Evolutionary conservation across 148 eudicot genomes (phyloP), one percentile per base, ranked within the genome.

Genomic region (Salicornia ramosissima): DNA sequence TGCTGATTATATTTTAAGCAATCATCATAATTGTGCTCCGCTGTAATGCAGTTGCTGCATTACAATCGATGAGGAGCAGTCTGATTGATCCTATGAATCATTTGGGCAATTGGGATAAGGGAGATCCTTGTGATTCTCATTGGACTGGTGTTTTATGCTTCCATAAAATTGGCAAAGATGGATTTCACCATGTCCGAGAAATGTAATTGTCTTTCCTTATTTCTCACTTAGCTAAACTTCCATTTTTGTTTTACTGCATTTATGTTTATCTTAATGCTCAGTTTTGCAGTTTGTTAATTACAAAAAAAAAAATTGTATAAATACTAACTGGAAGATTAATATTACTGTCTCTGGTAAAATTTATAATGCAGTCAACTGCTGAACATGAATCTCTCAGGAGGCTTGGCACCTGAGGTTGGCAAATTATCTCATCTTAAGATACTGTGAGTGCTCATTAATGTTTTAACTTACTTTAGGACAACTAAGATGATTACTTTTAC

Each of bases 141-240:
- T 91, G 94, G 95, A 82, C 80, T 0, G 97, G 94, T 51, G 83
- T 91, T 39, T 28, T 83, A 59, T 91, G 97, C 78, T 79, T 55
- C 52, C 53, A 68, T 40, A 29, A 61, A 18, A 71, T 61, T 29
- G 68, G 34, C 31, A 22, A 65, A 25, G 86, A 89, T 52, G 76
- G 75, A 59, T 86, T 82, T 71, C 70, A 77, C 65, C 87, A 89
- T 53, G 77, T 91, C 54, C 80, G 31, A 36, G 90, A 82, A 71
- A 79, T 92, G 97, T 89, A 87, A 90, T 81, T 67, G 8, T 24
- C 25, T 39, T 26, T 53, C 12, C 22, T 36, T 31, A 36, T 70
- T 50, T 60, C 51, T 61, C 53, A 0, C 40, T 59, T 52, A 43
- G 31, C 51, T 49, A 29, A 25, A 39, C 51, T n/a, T 36, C 61